A percentile compares a stretch with the other conserved stretches of the same genome.
Evolutionary conservation across 768 basidiomycete species (phyloP).

Genomic region (Boletus sp.): DNA sequence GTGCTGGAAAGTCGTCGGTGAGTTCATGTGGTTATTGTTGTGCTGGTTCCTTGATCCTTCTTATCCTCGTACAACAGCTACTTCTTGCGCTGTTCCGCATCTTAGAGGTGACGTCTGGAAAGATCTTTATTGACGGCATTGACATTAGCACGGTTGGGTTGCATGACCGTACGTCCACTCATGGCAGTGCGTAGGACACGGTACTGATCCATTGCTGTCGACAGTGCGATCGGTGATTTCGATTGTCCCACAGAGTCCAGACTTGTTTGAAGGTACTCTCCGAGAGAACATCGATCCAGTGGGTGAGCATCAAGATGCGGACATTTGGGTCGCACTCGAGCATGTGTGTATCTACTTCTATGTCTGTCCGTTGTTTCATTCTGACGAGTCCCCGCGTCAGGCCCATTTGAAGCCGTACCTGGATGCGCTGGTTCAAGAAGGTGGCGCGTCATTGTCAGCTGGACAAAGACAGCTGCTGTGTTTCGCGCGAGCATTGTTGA

Average conservation of each 20-base stretch:
- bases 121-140: slow-evolving; percentile 69
- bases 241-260: slow-evolving; percentile 82
- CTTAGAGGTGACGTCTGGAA: slow-evolving; percentile 66
- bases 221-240: slow-evolving; percentile 72
- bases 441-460: slow-evolving; percentile 75
- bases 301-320: slow-evolving; percentile 66
- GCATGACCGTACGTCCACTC: slow-evolving; percentile 42
- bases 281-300: slow-evolving; percentile 91
- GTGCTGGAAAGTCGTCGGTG: slow-evolving; percentile 76
- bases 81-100: slow-evolving; percentile 76
- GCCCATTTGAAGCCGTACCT: slow-evolving; percentile 69
- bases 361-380: too few relatives aligned
- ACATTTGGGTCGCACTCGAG: slow-evolving; percentile 85
- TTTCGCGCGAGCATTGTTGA: slow-evolving; percentile 80
- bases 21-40: slow-evolving; percentile 16
- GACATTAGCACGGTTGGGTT: slow-evolving; percentile 78
- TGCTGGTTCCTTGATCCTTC: neutral
- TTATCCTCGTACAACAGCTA: slow-evolving; percentile 35
- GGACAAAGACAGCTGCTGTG: slow-evolving; percentile 89
- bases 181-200: too few relatives aligned
- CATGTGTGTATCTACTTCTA: slow-evolving; percentile 39
- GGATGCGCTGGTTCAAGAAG: slow-evolving; percentile 74
- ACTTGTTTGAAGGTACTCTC: slow-evolving; percentile 69
- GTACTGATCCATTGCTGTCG: neutral
- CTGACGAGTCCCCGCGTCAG: slow-evolving; percentile 29